phyloP scores from a whole-genome alignment of 768 basidiomycete genomes.

The Amanita rubescens region DNA sequence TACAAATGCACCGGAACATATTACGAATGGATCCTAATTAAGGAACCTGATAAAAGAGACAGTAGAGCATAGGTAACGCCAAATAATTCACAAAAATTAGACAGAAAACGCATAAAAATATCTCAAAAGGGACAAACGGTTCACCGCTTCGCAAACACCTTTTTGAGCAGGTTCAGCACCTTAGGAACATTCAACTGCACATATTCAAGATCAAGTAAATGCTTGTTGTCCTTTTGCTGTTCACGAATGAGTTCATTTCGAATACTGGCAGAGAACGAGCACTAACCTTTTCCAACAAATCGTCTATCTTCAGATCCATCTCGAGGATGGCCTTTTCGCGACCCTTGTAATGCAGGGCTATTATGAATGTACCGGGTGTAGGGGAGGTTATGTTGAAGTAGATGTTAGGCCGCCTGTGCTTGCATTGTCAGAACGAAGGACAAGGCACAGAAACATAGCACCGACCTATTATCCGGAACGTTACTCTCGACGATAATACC shows the following conservation, averaged over 20 bases:
- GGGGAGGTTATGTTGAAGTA: conserved; percentile 99
- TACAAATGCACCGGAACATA: conserved; percentile 4
- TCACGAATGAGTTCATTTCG: conserved; percentile 3
- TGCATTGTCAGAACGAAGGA: neutral
- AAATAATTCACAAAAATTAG: conserved; percentile 9
- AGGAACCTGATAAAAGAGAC: conserved; percentile 13
- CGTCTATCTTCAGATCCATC: conserved; percentile 99
- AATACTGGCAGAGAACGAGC: conserved; percentile 1
- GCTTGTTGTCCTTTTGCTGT: conserved; percentile 99
- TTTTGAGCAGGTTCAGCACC: conserved; percentile 85
- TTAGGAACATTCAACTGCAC: conserved; percentile 96
- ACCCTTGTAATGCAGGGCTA: conserved; percentile 97
- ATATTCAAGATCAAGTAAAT: conserved; percentile 93
- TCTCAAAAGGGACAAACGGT: conserved; percentile 11
- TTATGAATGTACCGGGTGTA: conserved; percentile 96
- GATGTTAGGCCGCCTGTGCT: conserved; percentile 83
- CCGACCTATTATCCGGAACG: conserved; percentile 94
- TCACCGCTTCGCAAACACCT: conserved; percentile 88
- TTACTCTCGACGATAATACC: conserved; percentile 99
- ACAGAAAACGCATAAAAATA: conserved; percentile 19
- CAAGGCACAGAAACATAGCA: neutral
- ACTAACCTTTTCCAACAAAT: conserved; percentile 89
- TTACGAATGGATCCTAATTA: conserved; percentile 1
- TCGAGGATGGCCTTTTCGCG: conserved; percentile 98
- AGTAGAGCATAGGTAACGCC: conserved; percentile 6